These are phyloP conservation scores for Penicillium diatomitis DNA, from an alignment of 495 filamentous ascomycete genomes.

Conservation along the genomic window DNA sequence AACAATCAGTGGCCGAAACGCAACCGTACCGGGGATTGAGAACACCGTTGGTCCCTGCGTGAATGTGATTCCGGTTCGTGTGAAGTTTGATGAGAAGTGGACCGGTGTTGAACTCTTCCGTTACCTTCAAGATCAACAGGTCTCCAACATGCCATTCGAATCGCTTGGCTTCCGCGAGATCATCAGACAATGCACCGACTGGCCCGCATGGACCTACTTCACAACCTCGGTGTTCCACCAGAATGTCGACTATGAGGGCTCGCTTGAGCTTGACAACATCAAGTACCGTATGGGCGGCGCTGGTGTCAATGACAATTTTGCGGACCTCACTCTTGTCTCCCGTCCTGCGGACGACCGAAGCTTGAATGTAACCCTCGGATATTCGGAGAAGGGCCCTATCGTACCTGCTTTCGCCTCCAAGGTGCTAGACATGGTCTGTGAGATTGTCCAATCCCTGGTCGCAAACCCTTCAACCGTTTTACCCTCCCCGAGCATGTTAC, in stretches of 20 bases:
- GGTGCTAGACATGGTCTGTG: constrained; percentile 42
- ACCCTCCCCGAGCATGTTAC: constrained; percentile 32
- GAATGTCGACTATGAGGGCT: constrained; percentile 33
- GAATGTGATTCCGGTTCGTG: constrained; percentile 50
- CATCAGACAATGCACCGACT: constrained; percentile 47
- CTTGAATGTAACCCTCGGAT: constrained; percentile 37
- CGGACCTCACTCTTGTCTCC: constrained; percentile 42
- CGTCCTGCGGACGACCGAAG: constrained; percentile 31
- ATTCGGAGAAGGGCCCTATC: constrained; percentile 36
- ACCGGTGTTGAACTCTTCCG: constrained; percentile 44
- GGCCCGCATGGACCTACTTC: constrained; percentile 45
- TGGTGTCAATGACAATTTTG: constrained; percentile 42
- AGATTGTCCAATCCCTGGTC: constrained; percentile 35
- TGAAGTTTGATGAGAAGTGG: constrained; percentile 39
- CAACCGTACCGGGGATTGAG: constrained; percentile 43
- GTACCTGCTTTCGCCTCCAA: constrained; percentile 30
- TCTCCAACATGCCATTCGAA: constrained; percentile 50
- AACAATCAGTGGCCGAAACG: constrained; percentile 48
- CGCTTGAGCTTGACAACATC: constrained; percentile 36
- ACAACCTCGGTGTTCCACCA: constrained; percentile 42
- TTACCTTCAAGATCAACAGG: constrained; percentile 49
- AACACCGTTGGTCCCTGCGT: constrained; percentile 49
- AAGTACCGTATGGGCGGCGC: constrained; percentile 41
- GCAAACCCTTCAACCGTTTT: constrained; percentile 34
- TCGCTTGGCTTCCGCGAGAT: constrained; percentile 52